Conservation (phyloP, 2,329 filamentous ascomycete genomes). For the Alternaria consortialis region DNA sequence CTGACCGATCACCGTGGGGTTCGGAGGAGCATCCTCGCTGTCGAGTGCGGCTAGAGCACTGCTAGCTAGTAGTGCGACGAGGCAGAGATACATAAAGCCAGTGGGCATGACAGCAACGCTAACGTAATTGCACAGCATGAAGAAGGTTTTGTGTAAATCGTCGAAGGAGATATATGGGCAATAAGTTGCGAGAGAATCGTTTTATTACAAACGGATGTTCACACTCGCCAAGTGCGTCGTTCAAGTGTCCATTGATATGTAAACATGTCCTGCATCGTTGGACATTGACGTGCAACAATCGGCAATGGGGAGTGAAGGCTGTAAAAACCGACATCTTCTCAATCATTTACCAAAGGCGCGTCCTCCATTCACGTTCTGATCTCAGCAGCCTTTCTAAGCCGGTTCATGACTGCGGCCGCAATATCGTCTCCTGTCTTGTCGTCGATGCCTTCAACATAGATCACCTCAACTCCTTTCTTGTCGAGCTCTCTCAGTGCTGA, state of each 20-base stretch:
- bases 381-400: constrained; percentile 59
- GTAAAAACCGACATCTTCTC: not conserved
- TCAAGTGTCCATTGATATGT: not conserved
- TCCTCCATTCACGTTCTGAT: constrained; percentile 20
- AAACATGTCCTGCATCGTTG: not conserved
- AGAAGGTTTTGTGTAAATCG: not conserved
- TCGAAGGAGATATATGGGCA: not conserved
- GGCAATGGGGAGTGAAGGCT: not conserved
- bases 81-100: not conserved
- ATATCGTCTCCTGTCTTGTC: constrained; percentile 76
- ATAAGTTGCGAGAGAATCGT: not conserved
- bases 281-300: not conserved
- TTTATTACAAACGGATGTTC: not conserved
- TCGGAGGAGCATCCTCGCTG: not conserved
- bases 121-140: not conserved
- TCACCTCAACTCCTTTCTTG: constrained; percentile 77
- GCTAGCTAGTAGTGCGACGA: not conserved
- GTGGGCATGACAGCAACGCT: not conserved
- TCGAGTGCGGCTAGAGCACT: not conserved
- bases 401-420: constrained; percentile 72
- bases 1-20: not conserved
- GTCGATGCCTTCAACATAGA: constrained; percentile 87
- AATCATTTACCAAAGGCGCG: not conserved
- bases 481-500: constrained; percentile 87
- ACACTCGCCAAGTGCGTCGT: not conserved